These are phyloP conservation scores for Coffea canephora DNA, from an alignment of 257 asterid species.

Conservation along the genomic window DNA sequence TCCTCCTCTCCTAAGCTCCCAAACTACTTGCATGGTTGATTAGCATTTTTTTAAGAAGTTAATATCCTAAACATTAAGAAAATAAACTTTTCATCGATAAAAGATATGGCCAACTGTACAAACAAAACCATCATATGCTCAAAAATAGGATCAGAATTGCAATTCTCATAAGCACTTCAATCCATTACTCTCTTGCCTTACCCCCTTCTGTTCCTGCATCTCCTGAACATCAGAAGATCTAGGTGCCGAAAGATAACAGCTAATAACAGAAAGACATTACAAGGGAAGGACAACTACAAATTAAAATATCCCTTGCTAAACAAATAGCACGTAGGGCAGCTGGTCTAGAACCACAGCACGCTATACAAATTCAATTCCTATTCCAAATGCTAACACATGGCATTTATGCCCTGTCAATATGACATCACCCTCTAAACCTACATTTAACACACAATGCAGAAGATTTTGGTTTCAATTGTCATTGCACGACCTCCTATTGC, in stretches of 20 bases:
- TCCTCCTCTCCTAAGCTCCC: too few species aligned
- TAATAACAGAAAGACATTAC: background rate
- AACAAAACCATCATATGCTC: too few species aligned
- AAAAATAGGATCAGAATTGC: too few species aligned
- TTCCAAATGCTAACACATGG: background rate
- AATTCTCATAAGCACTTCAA: too few species aligned
- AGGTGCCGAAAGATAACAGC: background rate
- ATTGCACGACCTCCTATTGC: background rate
- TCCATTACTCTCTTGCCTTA: too few species aligned
- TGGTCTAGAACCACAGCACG: background rate
- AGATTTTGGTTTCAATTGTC: background rate
- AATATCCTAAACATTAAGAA: too few species aligned
- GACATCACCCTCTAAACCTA: background rate
- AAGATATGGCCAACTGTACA: too few species aligned
- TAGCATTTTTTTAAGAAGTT: too few species aligned
- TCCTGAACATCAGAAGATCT: background rate
- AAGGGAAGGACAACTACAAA: background rate
- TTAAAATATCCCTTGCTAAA: background rate
- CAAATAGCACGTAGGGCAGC: background rate
- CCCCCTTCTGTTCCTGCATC: background rate
- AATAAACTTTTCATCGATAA: too few species aligned
- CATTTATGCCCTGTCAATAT: background rate
- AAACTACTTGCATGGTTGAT: too few species aligned
- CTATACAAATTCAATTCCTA: too few species aligned
- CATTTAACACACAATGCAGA: background rate